A percentile compares a stretch with the other conserved stretches of the same genome.
Conservation (phyloP, 2,329 filamentous ascomycete genomes). For the Fusarium papillatum region DNA sequence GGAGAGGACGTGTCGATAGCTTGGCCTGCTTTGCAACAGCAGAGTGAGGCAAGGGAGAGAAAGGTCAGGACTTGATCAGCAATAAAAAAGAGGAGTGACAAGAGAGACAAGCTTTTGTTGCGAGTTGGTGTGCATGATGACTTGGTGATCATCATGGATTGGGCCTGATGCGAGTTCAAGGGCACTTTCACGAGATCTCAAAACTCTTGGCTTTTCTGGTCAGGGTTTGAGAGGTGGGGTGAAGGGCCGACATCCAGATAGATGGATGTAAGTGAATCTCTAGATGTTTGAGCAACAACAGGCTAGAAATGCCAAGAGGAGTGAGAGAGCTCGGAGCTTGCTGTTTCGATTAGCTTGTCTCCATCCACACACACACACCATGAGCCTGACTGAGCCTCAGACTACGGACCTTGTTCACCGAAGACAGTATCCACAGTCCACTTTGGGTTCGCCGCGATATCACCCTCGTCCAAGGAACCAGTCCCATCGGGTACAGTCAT, state of each 20-base stretch:
- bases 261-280: conserved; percentile 2
- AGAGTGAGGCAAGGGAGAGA: not conserved
- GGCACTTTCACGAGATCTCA: conserved; percentile 4
- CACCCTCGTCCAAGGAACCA: not conserved
- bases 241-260: not conserved
- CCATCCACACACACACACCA: not conserved
- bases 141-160: conserved; percentile 18
- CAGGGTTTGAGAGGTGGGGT: conserved; percentile 7
- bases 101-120: not conserved
- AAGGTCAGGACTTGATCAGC: conserved; percentile 4
- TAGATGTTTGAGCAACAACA: not conserved
- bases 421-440: not conserved
- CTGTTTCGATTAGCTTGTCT: not conserved
- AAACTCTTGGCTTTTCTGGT: not conserved
- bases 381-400: conserved; percentile 1
- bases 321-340: not conserved
- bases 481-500: conserved; percentile 3
- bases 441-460: conserved; percentile 10
- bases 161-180: not conserved
- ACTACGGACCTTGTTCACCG: conserved; percentile 8
- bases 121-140: conserved; percentile 9
- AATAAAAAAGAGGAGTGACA: not conserved
- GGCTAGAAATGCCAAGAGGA: not conserved
- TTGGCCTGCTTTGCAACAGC: not conserved
- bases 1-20: conserved; percentile 28